Evolutionary conservation across 2,329 filamentous ascomycete genomes (phyloP).

Genomic region (Coniochaeta ligniaria): DNA sequence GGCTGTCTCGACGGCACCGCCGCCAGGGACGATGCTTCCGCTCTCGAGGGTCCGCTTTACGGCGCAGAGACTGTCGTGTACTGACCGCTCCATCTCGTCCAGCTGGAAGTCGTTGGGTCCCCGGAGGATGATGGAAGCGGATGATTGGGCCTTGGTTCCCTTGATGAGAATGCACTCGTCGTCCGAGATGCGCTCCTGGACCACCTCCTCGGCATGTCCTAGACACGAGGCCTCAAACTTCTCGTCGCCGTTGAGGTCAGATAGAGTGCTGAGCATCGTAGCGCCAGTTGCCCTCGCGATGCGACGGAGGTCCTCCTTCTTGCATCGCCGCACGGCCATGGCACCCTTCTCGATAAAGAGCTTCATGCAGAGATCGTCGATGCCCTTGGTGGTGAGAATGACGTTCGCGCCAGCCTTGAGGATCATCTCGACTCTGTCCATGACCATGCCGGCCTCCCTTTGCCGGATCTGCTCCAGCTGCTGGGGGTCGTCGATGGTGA

Average conservation of each 20-base stretch:
- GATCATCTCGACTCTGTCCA: slow-evolving; percentile 95
- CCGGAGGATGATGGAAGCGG: slow-evolving; percentile 91
- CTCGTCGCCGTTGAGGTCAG: slow-evolving; percentile 95
- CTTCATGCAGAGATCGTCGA: slow-evolving; percentile 93
- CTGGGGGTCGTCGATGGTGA: slow-evolving; percentile 94
- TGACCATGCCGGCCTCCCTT: slow-evolving; percentile 84
- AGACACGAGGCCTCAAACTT: slow-evolving; percentile 87
- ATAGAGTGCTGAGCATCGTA: slow-evolving; percentile 85
- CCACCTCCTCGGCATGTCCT: slow-evolving; percentile 87
- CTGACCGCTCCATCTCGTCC: slow-evolving; percentile 98
- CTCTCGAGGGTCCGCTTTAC: slow-evolving; percentile 97
- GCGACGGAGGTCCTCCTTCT: slow-evolving; percentile 94
- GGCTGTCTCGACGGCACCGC: slow-evolving; percentile 95
- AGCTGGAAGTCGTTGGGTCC: slow-evolving; percentile 94
- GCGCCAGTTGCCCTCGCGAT: slow-evolving; percentile 96
- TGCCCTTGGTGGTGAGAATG: slow-evolving; percentile 94
- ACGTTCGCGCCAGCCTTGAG: slow-evolving; percentile 96
- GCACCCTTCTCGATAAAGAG: slow-evolving; percentile 89
- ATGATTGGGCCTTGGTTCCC: slow-evolving; percentile 89
- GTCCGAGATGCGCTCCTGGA: slow-evolving; percentile 97
- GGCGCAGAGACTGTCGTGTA: slow-evolving; percentile 93
- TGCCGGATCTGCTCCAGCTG: slow-evolving; percentile 96
- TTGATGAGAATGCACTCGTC: slow-evolving; percentile 97
- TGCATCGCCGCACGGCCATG: slow-evolving; percentile 93
- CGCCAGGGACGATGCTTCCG: slow-evolving; percentile 92